Conservation (phyloP, 73 alveolate species). For the Paramecium sexaurelia region DNA sequence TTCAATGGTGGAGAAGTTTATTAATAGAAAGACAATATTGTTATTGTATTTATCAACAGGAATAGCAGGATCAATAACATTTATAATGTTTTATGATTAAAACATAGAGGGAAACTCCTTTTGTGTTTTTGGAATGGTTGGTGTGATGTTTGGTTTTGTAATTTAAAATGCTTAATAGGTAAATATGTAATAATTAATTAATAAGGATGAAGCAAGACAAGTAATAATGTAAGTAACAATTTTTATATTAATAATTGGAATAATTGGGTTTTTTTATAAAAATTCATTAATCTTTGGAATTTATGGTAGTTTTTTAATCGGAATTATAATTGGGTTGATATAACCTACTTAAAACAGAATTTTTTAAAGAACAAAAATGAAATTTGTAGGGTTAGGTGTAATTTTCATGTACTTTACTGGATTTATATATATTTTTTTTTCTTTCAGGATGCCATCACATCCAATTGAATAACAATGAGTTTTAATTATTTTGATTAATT, state of each 20-base stretch:
- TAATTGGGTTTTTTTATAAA: neutral
- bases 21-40: neutral
- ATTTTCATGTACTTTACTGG: constrained; percentile 36
- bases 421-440: neutral
- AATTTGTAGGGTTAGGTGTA: constrained; percentile 1
- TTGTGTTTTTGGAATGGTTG: neutral
- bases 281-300: neutral
- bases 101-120: neutral
- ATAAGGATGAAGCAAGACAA: constrained; percentile 6
- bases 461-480: neutral
- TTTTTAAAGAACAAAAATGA: neutral
- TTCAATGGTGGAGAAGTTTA: neutral
- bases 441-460: neutral
- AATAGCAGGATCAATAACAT: neutral
- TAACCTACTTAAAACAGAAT: neutral
- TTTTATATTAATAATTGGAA: neutral
- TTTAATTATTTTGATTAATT: neutral
- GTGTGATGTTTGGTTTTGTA: neutral
- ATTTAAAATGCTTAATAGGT: neutral
- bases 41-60: neutral
- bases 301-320: neutral
- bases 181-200: neutral
- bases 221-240: neutral
- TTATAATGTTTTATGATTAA: neutral
- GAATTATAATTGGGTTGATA: neutral